Percentiles rank a stretch among this genome's conserved stretches.
Evolutionary conservation across 2,329 filamentous ascomycete species (phyloP).

Genomic region (Sporothrix pseudoabietina): DNA sequence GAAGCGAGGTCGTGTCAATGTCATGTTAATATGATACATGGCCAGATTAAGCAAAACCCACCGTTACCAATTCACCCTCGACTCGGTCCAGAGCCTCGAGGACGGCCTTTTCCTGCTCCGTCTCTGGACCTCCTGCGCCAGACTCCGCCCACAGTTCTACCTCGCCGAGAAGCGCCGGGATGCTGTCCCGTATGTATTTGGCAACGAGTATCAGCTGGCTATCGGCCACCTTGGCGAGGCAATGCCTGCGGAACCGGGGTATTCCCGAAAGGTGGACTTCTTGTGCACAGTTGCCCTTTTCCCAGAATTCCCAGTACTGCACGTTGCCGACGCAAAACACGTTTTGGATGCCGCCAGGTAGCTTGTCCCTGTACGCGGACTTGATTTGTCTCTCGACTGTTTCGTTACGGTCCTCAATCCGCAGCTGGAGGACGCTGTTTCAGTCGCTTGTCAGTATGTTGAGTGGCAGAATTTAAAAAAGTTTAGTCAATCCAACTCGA

Average conservation of each 20-base stretch:
- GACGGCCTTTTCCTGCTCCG: background rate
- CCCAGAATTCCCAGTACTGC: background rate
- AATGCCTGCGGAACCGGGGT: background rate
- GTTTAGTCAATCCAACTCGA: background rate
- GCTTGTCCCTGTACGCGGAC: background rate
- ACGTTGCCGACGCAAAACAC: background rate
- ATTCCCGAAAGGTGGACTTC: background rate
- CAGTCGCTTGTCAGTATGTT: background rate
- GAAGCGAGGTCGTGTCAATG: background rate
- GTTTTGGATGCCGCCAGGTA: background rate
- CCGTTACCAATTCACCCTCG: background rate
- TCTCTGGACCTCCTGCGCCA: background rate
- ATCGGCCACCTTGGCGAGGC: background rate
- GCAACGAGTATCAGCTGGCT: background rate
- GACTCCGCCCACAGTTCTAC: background rate
- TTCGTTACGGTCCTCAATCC: conserved; percentile 4
- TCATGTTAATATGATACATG: background rate
- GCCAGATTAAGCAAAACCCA: background rate
- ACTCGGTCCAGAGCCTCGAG: background rate
- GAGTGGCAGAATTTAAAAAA: background rate
- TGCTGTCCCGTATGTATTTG: background rate
- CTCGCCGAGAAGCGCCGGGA: conserved; percentile 3
- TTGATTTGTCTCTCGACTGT: background rate
- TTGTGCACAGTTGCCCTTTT: background rate
- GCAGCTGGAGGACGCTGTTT: background rate